A percentile compares a stretch with the other conserved stretches of the same genome.
Evolutionary conservation across 768 basidiomycete species (phyloP).

Genomic region (Leccinum subtestaceum): DNA sequence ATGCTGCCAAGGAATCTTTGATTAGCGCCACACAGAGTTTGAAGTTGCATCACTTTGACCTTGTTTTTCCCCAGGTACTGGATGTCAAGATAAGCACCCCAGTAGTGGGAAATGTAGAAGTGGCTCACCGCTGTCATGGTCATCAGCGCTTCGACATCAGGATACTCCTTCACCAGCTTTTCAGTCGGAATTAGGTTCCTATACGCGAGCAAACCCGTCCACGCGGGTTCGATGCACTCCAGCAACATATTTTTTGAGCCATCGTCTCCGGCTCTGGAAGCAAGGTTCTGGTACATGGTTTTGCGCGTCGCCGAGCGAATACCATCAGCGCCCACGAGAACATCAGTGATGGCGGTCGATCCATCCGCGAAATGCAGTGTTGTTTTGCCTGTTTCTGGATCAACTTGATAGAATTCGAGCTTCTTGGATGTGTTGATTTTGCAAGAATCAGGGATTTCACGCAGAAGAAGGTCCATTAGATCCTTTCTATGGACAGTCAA

Average conservation of each 20-base stretch:
- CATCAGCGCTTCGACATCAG: constrained; percentile 25
- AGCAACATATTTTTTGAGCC: constrained; percentile 8
- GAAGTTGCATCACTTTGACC: not conserved
- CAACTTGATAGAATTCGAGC: constrained; percentile 29
- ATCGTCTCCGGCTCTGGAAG: constrained; percentile 4
- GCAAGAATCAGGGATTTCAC: constrained; percentile 27
- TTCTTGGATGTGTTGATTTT: constrained; percentile 36
- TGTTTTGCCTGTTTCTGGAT: constrained; percentile 24
- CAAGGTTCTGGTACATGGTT: constrained; percentile 24
- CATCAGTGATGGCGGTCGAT: constrained; percentile 33
- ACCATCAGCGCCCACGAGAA: constrained; percentile 45
- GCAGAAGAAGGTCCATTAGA: constrained; percentile 32
- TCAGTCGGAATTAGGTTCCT: constrained; percentile 34
- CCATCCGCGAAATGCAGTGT: constrained; percentile 39
- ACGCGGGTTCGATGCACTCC: constrained; percentile 33
- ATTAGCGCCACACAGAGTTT: not conserved
- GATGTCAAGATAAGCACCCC: not conserved
- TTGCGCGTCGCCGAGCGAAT: constrained; percentile 36
- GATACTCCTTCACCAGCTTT: constrained; percentile 31
- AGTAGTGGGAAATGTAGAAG: not conserved
- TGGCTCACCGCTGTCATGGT: constrained; percentile 23
- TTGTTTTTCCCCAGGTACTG: constrained; percentile 27
- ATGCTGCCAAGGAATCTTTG: constrained; percentile 29
- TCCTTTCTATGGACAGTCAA: constrained; percentile 38
- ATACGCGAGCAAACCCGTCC: constrained; percentile 40